Base-by-base conservation (phyloP, 1,284 basidiomycete genomes). In the Meripilus lineatus region DNA sequence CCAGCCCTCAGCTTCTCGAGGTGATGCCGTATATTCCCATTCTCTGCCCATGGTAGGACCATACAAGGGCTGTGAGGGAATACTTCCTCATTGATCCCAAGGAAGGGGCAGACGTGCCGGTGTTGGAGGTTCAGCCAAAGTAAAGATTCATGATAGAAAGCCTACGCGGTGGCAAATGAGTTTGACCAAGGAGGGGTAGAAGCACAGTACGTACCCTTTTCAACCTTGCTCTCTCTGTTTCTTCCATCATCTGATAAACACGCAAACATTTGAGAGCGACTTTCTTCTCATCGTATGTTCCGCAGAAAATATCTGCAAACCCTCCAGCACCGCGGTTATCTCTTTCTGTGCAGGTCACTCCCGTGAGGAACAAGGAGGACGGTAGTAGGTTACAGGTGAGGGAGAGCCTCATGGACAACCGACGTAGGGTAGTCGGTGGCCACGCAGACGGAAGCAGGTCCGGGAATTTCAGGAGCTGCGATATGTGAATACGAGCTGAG, bases 221-320 rank as follows among this genome's bases (percentile, higher is more conserved):
- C 21, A 11, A 33, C 26, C 5, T 28, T 15, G 22, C 11, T 32
- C 15, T 38, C 24, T 40, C 21, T 17, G 4, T 20, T 24, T 18
- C 25, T 3, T 41, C 23, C 7, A 5, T 14, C 6, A 20, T 40
- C 11, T n/a, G 24, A 21, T 32, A 24, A 14, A 25, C 15, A 6
- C 42, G 42, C 4, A 45, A 24, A 22, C 38, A n/a, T 25, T 45
- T 45, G n/a, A 45, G 17, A 7, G 44, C 44, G 4, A 45, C 44
- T 8, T 20, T 40, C 8, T 34, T 8, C 3, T 35, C 38, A 4
- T 33, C 17, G 7, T 7, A 34, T 22, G 4, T 45, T 5, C 26
- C 44, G 14, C 20, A 10, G 23, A 32, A 45, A 17, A 45, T 40
- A 20, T 45, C 44, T 18, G 44, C 37, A 21, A 3, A 24, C 4